Base-by-base conservation (phyloP, 2,329 filamentous ascomycete species). In the Monilinia fructigena region DNA sequence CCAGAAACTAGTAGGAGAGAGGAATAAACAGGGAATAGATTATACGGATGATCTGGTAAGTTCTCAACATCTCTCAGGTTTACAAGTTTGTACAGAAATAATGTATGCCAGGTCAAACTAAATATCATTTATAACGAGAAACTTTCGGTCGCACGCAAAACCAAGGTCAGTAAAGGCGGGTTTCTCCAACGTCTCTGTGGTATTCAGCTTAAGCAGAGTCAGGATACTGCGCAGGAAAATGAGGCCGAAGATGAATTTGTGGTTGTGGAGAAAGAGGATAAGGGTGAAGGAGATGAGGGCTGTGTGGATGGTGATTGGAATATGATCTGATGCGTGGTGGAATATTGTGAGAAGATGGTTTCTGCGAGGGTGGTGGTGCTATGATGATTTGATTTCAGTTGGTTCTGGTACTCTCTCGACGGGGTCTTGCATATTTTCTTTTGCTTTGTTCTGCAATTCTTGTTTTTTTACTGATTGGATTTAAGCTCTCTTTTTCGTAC, bases 221-320 rank as follows among this genome's bases (percentile, higher is more conserved):
- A 60, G 45, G 28, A 50, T 1, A 10, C 7, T 4, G 28, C 28
- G 26, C 7, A 20, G 8, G 35, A 35, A 14, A 20, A 14, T 0
- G n/a, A 50, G 0, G 58, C 31, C 8, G 58, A 60, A 11, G 58
- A 60, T 38, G 58, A 38, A 1, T 60, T 60, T 26, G 58, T 60
- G 0, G n/a, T 60, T 60, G n/a, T 60, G 45, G 58, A 60, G 31
- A 26, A 23, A 12, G 45, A 50, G 4, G n/a, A 26, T 18, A 45
- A 18, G 28, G 28, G 26, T 20, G 20, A 40, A 5, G 8, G 10
- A 0, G 20, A 38, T 5, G 8, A 10, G 1, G 4, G 26, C 1
- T 38, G 28, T 20, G 45, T 50, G n/a, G n/a, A 6, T 2, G 58
- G 50, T 50, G 45, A 50, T 26, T 60, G 45, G 58, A n/a, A 38